Percentiles rank a stretch among this genome's conserved stretches.
Evolutionary conservation across 140 eudicot genomes (phyloP).

Genomic region (Flaveria floridana): DNA sequence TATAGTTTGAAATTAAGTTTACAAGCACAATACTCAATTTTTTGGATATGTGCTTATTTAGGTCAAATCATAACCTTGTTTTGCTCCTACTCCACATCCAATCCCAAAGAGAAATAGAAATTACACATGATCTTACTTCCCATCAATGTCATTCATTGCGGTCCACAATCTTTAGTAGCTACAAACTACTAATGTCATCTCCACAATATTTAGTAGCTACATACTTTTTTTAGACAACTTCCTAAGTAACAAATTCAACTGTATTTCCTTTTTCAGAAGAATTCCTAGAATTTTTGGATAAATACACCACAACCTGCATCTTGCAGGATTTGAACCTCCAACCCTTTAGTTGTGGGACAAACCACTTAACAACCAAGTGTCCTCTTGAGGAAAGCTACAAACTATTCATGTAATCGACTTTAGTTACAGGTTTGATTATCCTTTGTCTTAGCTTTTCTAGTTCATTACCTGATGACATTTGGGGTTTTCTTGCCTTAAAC

Average conservation of each 20-base stretch:
- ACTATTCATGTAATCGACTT: not conserved
- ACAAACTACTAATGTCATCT: not conserved
- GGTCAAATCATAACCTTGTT: not conserved
- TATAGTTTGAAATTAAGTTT: not conserved
- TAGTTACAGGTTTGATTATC: constrained; percentile 21
- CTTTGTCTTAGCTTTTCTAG: not conserved
- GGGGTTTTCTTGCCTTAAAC: constrained; percentile 20
- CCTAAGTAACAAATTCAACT: too few species aligned
- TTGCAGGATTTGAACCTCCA: too few species aligned
- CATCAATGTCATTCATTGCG: constrained; percentile 12
- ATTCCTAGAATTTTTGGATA: too few species aligned
- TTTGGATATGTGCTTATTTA: not conserved
- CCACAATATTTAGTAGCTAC: not conserved
- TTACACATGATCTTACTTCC: not conserved
- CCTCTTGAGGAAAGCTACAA: not conserved
- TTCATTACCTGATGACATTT: constrained; percentile 1
- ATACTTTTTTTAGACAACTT: too few species aligned
- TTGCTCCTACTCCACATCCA: constrained; percentile 1
- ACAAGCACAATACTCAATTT: constrained; percentile 1
- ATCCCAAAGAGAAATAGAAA: not conserved
- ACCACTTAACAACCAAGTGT: too few species aligned
- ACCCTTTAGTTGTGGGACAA: too few species aligned
- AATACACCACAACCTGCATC: too few species aligned
- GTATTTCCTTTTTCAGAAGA: too few species aligned
- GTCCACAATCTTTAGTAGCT: constrained; percentile 20